Base-by-base conservation (phyloP, 2,329 filamentous ascomycete species). In the Periconia sp. region DNA sequence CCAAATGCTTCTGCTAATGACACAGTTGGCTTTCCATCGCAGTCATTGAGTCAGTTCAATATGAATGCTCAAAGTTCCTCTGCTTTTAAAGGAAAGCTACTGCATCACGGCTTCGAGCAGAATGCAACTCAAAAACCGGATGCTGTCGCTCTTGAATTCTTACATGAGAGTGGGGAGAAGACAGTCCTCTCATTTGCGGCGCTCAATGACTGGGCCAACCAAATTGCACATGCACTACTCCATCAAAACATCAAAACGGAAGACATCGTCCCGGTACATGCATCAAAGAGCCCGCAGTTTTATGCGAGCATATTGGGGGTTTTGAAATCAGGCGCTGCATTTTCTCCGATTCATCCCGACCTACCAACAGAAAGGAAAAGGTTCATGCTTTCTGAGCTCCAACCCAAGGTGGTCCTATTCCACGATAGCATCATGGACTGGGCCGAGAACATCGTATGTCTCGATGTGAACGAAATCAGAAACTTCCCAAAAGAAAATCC, bases 301-400 rank as follows among this genome's bases (percentile, higher is more conserved):
- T 75, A 75, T 53, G 69, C 69, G 18, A 70, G 67, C 48, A 64
- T 75, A n/a, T 56, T 76, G 1, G 73, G 71, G 27, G 56, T 74
- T n/a, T 62, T 76, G n/a, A 76, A 75, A 58, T 69, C 71, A 20
- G 73, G 73, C 9, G 72, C 65, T 15, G 72, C 73, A 1, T 76
- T 74, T 47, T 62, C 67, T 1, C 72, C 72, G 8, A 57, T 76
- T 33, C 68, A 75, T 56, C 70, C 66, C 1, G 65, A 66, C 46
- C 58, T 74, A 7, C 73, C 73, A 8, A 57, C 64, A n/a, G 65
- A 62, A 33, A 64, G 73, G 6, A 75, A 69, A 51, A 41, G 57
- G 9, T 59, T 71, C 18, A 75, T 76, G 70, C 41, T 75, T 2
- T 52, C 57, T 10, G 71, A 76, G 40, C 55, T 75, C 10, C 57